Base-by-base conservation (phyloP, 257 asterid species). In the Leptodermis oblonga region DNA sequence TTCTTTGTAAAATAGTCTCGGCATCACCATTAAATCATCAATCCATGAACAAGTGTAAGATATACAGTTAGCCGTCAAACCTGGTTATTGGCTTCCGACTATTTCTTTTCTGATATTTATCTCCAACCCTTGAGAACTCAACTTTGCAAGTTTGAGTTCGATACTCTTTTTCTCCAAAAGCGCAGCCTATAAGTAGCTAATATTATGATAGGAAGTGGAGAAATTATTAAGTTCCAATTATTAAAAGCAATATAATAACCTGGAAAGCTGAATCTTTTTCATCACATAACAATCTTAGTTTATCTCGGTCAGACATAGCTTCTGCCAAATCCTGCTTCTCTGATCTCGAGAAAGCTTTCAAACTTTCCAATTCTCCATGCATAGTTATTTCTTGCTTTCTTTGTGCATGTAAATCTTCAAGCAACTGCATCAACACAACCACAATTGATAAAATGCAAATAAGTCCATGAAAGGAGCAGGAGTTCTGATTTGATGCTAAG, bases 241-340 rank as follows among this genome's bases (percentile, higher is more conserved):
- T 56, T 52, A 62, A 65, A n/a, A 39, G 20, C 0, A 39, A 65
- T 55, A 62, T 72, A 54, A 73, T 56, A 68, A 89, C 97, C 96
- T 89, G 92, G 72, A 88, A 89, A 41, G 81, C 87, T 20, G 88
- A 84, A 67, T 93, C 96, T 70, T 82, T 93, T 69, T 86, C 96
- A 33, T 86, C 86, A 59, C 83, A 87, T 62, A 85, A 77, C 52
- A 72, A 77, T 79, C 86, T 86, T 76, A 87, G 67, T 71, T 77
- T 80, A 79, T 93, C 99, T 22, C 91, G 81, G 76, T 89, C 97
- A 65, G 65, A 42, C 55, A 79, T 74, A 70, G 84, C 81, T 53
- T 88, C 88, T 49, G 83, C 87, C 55, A 89, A 67, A 74, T 84
- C 81, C 62, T 87, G 86, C 81, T 87, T 86, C 80, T 89, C 96